Evolutionary conservation across 2,329 filamentous ascomycete genomes (phyloP).

Genomic region (Metarhizium sp.): DNA sequence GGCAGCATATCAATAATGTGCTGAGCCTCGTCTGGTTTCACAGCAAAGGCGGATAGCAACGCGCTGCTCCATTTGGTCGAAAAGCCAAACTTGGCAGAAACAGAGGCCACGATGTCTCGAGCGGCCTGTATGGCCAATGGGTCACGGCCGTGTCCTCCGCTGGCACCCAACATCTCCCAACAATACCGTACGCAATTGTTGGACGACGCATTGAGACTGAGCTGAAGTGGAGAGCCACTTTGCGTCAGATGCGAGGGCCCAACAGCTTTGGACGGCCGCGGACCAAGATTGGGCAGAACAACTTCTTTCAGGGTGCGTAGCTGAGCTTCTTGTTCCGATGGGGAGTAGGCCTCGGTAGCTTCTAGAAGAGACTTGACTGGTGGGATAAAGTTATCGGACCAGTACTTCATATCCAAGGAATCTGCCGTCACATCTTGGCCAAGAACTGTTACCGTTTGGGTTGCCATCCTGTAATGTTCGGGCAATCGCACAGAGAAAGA

Average conservation of each 20-base stretch:
- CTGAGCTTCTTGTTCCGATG: slow-evolving; percentile 5
- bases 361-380: slow-evolving; percentile 5
- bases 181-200: slow-evolving; percentile 6
- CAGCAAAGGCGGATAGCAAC: slow-evolving; percentile 1
- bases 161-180: slow-evolving; percentile 8
- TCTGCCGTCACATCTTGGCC: not conserved
- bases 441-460: not conserved
- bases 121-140: slow-evolving; percentile 6
- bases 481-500: not conserved
- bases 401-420: slow-evolving; percentile 5
- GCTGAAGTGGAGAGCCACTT: slow-evolving; percentile 6
- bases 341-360: slow-evolving; percentile 4
- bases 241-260: slow-evolving; percentile 4
- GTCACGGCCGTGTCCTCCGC: slow-evolving; percentile 5
- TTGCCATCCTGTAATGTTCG: too few relatives aligned
- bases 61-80: slow-evolving; percentile 6
- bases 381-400: slow-evolving; percentile 1
- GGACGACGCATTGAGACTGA: slow-evolving; percentile 5
- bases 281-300: slow-evolving; percentile 8
- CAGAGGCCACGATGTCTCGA: not conserved
- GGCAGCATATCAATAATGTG: slow-evolving; percentile 1
- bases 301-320: slow-evolving; percentile 1
- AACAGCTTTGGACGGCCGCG: slow-evolving; percentile 4
- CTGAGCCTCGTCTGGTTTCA: not conserved
- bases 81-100: slow-evolving; percentile 2